Percentiles rank a stretch among this genome's conserved stretches.
phyloP scores from a whole-genome alignment of 306 rosid genomes.

The Cotoneaster glaucophyllus region DNA sequence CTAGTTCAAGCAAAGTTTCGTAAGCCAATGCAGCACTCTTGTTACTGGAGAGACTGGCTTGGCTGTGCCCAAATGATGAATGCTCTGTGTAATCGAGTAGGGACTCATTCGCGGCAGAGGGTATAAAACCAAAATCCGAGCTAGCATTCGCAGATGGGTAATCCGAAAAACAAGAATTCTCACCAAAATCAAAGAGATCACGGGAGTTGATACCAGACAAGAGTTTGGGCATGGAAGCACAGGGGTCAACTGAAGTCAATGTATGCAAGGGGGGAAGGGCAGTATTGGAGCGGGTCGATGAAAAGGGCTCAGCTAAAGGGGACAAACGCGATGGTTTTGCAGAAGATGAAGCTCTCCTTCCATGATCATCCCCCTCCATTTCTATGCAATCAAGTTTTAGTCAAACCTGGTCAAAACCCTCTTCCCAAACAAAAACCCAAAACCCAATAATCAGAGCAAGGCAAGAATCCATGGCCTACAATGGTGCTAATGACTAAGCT shows the following conservation, averaged over 20 bases:
- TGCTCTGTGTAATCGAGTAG: constrained; percentile 13
- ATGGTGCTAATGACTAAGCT: too few relatives aligned
- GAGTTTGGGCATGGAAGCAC: constrained; percentile 29
- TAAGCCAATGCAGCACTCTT: constrained; percentile 20
- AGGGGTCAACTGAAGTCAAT: constrained; percentile 25
- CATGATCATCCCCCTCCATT: constrained; percentile 15
- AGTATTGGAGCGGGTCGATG: constrained; percentile 18
- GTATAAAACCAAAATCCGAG: constrained; percentile 9
- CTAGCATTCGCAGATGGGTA: constrained; percentile 19
- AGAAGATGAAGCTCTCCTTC: constrained; percentile 8
- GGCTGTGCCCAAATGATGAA: constrained; percentile 13
- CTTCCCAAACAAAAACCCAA: not conserved
- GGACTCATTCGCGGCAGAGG: not conserved
- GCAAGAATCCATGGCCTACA: too few relatives aligned
- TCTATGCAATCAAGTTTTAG: not conserved
- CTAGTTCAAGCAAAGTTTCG: constrained; percentile 26
- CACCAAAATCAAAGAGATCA: constrained; percentile 1
- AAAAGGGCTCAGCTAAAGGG: constrained; percentile 57
- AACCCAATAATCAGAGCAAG: not conserved
- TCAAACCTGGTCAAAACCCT: not conserved
- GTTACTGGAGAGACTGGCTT: constrained; percentile 4
- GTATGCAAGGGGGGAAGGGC: constrained; percentile 14
- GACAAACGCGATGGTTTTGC: constrained; percentile 43
- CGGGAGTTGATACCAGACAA: constrained; percentile 17
- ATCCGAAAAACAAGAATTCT: not conserved